Evolutionary conservation across 768 basidiomycete species (phyloP).

Genomic region (Mycena metata): DNA sequence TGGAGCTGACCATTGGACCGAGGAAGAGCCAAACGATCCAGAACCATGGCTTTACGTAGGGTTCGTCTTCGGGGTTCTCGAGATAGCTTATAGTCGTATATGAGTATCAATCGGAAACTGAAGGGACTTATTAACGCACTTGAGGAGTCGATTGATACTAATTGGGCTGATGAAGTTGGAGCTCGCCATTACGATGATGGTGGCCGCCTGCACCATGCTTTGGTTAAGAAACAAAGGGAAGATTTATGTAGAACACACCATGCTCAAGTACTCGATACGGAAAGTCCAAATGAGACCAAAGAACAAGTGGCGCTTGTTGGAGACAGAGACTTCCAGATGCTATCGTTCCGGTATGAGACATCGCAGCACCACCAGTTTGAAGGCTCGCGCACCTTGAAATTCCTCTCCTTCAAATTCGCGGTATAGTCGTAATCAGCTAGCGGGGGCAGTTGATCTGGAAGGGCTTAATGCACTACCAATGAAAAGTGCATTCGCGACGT

Average conservation of each 20-base stretch:
- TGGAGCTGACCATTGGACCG: conserved; percentile 59
- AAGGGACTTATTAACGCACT: conserved; percentile 42
- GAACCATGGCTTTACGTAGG: conserved; percentile 73
- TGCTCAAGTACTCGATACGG: conserved; percentile 42
- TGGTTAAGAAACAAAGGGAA: neutral
- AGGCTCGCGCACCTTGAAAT: conserved; percentile 48
- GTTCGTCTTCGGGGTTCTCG: conserved; percentile 64
- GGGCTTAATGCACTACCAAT: neutral
- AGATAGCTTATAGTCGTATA: conserved; percentile 64
- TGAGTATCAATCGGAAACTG: neutral
- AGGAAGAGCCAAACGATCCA: conserved; percentile 71
- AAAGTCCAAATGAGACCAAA: conserved; percentile 60
- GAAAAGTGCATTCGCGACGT: neutral
- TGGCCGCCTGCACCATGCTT: conserved; percentile 26
- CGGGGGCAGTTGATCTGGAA: conserved; percentile 67
- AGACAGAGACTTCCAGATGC: conserved; percentile 30
- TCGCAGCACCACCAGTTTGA: conserved; percentile 39
- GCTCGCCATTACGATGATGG: conserved; percentile 46
- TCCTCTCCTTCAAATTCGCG: conserved; percentile 43
- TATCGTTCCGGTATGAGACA: neutral
- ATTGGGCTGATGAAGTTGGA: conserved; percentile 55
- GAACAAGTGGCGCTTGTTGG: conserved; percentile 46
- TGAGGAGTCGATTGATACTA: conserved; percentile 58
- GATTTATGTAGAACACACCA: conserved; percentile 33
- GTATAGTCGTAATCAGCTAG: conserved; percentile 70